Percentiles rank a stretch among this genome's conserved stretches.
Conservation (phyloP, 352 stramenopile species). For the Phytophthora lateralis region DNA sequence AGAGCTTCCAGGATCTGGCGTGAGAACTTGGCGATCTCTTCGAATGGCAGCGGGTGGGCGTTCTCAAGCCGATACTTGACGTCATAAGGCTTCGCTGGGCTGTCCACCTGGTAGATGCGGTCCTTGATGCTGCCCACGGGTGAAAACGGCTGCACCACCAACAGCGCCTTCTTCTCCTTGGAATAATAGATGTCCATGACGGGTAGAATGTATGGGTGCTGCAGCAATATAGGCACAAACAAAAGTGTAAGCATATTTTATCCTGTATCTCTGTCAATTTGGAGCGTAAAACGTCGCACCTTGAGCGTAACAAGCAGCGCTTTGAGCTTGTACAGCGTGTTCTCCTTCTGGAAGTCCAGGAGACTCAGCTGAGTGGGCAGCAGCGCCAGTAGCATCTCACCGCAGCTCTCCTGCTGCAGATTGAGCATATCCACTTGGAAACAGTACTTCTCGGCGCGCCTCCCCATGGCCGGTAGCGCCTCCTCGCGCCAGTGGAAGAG, state of each 20-base stretch:
- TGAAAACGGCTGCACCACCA: slow-evolving; percentile 74
- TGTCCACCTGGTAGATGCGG: slow-evolving; percentile 54
- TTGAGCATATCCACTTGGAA: slow-evolving; percentile 79
- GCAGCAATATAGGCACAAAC: neutral
- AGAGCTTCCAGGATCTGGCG: slow-evolving; percentile 70
- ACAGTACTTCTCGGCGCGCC: slow-evolving; percentile 65
- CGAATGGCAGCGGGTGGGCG: slow-evolving; percentile 40
- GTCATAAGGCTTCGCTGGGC: slow-evolving; percentile 45
- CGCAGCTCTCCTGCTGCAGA: slow-evolving; percentile 54
- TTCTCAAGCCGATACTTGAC: slow-evolving; percentile 60
- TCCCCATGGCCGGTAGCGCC: slow-evolving; percentile 59
- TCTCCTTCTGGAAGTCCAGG: slow-evolving; percentile 64
- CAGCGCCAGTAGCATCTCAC: slow-evolving; percentile 66
- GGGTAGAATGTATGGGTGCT: slow-evolving; percentile 77
- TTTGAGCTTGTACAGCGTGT: slow-evolving; percentile 74
- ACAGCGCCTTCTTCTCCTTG: slow-evolving; percentile 64
- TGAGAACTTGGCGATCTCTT: slow-evolving; percentile 65
- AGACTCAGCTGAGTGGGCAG: slow-evolving; percentile 62
- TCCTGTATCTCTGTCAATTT: slow-evolving; percentile 4
- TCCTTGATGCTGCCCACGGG: slow-evolving; percentile 64
- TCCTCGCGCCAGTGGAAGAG: slow-evolving; percentile 79
- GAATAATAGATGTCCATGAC: slow-evolving; percentile 72
- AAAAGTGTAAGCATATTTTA: neutral
- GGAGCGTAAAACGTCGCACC: slow-evolving; percentile 24
- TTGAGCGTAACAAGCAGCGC: slow-evolving; percentile 77